Conservation (phyloP, 139 green algal genomes). For the Chlamydomonas incerta region DNA sequence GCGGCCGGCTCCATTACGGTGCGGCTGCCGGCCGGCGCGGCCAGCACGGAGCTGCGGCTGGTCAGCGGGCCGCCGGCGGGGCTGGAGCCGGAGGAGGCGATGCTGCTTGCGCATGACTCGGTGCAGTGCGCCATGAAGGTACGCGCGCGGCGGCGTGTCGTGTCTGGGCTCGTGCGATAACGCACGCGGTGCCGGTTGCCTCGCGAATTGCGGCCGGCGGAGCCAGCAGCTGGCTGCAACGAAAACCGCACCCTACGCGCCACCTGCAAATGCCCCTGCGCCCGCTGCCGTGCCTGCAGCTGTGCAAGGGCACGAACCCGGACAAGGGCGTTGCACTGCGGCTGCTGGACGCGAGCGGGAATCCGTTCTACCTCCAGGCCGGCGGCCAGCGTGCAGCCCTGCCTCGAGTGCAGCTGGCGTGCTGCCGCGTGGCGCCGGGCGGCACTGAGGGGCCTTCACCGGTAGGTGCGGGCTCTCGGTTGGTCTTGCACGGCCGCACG, state of each 20-base stretch:
- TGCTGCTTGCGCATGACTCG: background rate
- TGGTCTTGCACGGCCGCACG: too few species aligned
- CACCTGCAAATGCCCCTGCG: too few species aligned
- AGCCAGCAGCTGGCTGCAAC: too few species aligned
- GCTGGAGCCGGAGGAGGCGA: background rate
- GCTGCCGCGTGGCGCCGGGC: background rate
- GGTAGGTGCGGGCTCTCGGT: background rate
- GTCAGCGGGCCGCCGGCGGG: background rate
- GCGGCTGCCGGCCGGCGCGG: too few species aligned
- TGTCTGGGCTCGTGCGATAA: too few species aligned
- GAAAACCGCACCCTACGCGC: too few species aligned
- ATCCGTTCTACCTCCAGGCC: conserved; percentile 6
- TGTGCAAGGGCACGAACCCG: conserved; percentile 11
- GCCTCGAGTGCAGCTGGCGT: background rate
- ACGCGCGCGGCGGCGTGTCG: too few species aligned
- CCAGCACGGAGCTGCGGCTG: background rate
- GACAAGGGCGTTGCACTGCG: conserved; percentile 18
- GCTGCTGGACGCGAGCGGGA: background rate
- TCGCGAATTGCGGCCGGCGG: too few species aligned
- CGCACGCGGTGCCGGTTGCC: too few species aligned
- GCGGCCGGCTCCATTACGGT: background rate
- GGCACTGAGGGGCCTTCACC: background rate
- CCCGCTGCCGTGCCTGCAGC: too few species aligned
- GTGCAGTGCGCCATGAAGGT: background rate
- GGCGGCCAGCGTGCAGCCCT: background rate